Evolutionary conservation across 495 filamentous ascomycete genomes (phyloP), one percentile per base, ranked within the genome.

Genomic region (Lineolata rhizophorae): DNA sequence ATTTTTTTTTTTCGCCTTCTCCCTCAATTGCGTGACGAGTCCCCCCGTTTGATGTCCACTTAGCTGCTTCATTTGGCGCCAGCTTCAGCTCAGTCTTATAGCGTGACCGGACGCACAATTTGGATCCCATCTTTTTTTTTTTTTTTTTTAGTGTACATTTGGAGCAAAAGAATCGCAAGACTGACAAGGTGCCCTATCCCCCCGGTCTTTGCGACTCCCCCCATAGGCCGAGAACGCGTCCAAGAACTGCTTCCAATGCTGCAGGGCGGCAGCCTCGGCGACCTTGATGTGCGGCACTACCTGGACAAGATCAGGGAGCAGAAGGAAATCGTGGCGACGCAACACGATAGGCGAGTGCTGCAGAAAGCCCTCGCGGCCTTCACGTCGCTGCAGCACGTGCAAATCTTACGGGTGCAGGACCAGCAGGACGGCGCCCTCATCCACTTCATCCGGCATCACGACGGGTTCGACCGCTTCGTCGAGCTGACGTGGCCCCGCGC

Each of bases 401-500:
- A 76, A 37, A 57, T 79, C 14, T 57, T 77, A 15, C 63, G 67
- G 6, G 39, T 76, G 9, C 62, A 67, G 39, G 71, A 76, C 35
- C 51, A 63, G 34, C 58, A 62, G 30, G 66, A 75, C 42, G 55
- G 61, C 10, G 36, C 52, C 13, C 46, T 74, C 2, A 44, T 70
- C 15, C 45, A 59, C 6, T 54, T 54, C 31, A 46, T 62, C 24
- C 55, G 46, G 1, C 41, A 46, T 24, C 44, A 49, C 27, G 40
- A 45, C 12, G 35, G 51, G 13, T 34, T 50, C 41, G 35, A 44
- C 32, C 40, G 41, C 3, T 42, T 52, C 15, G 40, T 63, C 3
- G 47, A 57, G 32, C 47, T 72, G n/a, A 50, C 62, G 40, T 78
- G 72, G 72, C 57, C 62, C 20, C 51, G 55, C 10, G 72, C 72